These are phyloP conservation scores for Alternaria atra DNA, from an alignment of 2,329 filamentous ascomycete genomes.

Conservation along the genomic window DNA sequence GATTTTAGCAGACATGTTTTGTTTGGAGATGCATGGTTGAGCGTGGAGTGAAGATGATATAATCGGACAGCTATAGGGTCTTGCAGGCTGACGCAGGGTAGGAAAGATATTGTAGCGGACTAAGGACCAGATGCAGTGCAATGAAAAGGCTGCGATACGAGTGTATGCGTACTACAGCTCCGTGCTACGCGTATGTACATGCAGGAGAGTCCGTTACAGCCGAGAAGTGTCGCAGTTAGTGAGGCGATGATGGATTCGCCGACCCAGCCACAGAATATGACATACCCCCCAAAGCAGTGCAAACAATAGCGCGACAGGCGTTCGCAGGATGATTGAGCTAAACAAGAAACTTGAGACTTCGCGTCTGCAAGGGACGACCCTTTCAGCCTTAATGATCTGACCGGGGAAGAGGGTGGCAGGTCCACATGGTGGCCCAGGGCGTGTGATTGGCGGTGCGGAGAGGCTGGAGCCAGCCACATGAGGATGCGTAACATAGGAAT, in stretches of 20 bases:
- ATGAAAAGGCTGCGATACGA: slow-evolving; percentile 2
- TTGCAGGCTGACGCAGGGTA: not conserved
- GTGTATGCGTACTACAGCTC: slow-evolving; percentile 11
- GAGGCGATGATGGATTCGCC: slow-evolving; percentile 3
- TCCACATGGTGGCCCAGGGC: slow-evolving; percentile 6
- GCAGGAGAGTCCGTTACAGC: slow-evolving; percentile 6
- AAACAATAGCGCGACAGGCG: slow-evolving; percentile 14
- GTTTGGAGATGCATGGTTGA: not conserved
- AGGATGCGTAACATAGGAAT: slow-evolving; percentile 21
- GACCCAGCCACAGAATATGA: slow-evolving; percentile 15
- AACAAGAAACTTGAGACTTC: slow-evolving; percentile 20
- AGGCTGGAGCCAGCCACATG: slow-evolving; percentile 37
- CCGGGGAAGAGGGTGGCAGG: slow-evolving; percentile 14
- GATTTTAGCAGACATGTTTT: not conserved
- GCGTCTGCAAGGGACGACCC: slow-evolving; percentile 21
- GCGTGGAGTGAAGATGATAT: not conserved
- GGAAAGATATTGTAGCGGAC: not conserved
- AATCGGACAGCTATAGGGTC: not conserved
- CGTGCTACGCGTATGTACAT: not conserved
- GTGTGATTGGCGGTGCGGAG: slow-evolving; percentile 18
- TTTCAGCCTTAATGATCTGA: slow-evolving; percentile 11
- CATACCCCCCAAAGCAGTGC: not conserved
- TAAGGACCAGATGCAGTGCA: slow-evolving; percentile 1
- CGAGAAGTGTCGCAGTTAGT: slow-evolving; percentile 8
- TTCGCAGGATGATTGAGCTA: slow-evolving; percentile 21